These are phyloP conservation scores for Pseudodiploospora longispora DNA, from an alignment of 2,329 filamentous ascomycete genomes.

Conservation along the genomic window DNA sequence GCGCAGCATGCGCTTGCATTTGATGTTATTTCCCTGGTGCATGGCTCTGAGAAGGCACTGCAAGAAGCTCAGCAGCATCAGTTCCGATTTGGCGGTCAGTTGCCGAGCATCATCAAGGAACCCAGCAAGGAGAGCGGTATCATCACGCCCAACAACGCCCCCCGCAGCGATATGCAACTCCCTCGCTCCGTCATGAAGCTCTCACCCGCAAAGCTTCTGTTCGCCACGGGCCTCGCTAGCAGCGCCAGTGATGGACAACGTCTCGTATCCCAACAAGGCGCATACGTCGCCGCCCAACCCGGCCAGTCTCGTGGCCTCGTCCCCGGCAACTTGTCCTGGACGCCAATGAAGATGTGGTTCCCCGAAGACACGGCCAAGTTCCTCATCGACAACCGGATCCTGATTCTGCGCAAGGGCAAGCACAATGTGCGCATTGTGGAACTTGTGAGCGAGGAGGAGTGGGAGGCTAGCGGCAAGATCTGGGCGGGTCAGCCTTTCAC, in stretches of 20 bases:
- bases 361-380: constrained; percentile 50
- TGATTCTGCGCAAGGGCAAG: constrained; percentile 56
- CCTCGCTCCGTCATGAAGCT: constrained; percentile 48
- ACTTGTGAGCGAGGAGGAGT: constrained; percentile 49
- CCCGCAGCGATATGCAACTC: constrained; percentile 48
- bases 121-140: constrained; percentile 22
- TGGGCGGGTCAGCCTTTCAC: constrained; percentile 48
- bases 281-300: constrained; percentile 52
- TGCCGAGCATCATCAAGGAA: constrained; percentile 22
- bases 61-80: constrained; percentile 50
- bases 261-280: constrained; percentile 45
- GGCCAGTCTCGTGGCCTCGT: constrained; percentile 35
- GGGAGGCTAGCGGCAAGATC: constrained; percentile 36
- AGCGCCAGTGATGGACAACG: constrained; percentile 52
- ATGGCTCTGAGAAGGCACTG: constrained; percentile 58
- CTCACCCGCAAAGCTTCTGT: constrained; percentile 51
- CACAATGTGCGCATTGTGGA: constrained; percentile 55
- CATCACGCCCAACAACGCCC: constrained; percentile 38
- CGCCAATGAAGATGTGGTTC: constrained; percentile 52
- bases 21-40: constrained; percentile 74
- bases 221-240: constrained; percentile 48
- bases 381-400: constrained; percentile 49
- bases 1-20: constrained; percentile 79
- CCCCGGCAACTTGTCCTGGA: constrained; percentile 49
- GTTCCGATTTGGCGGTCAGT: constrained; percentile 35